These are phyloP conservation scores for Narthecium ossifragum DNA, from an alignment of 106 monocot species.

Conservation along the genomic window DNA sequence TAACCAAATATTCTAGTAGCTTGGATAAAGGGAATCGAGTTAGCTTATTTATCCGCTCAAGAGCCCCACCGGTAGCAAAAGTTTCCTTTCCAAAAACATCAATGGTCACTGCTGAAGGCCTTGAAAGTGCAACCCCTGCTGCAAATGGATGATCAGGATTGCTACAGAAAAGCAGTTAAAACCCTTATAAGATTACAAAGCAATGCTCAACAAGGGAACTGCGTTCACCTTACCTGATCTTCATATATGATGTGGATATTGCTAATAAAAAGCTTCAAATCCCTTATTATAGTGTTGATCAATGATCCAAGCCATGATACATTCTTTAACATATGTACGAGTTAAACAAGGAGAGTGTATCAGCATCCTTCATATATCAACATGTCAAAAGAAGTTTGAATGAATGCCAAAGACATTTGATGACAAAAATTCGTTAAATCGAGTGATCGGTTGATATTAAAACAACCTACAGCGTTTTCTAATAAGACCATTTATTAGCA, in stretches of 20 bases:
- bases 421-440: too few relatives aligned
- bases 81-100: constrained; percentile 92
- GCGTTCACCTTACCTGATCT: constrained; percentile 76
- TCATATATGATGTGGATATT: constrained; percentile 99
- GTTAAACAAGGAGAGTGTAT: constrained; percentile 10
- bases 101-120: constrained; percentile 87
- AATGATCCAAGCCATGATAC: constrained; percentile 95
- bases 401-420: too few relatives aligned
- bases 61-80: constrained; percentile 90
- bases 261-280: constrained; percentile 87
- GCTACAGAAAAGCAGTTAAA: constrained; percentile 40
- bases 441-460: too few relatives aligned
- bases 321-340: constrained; percentile 47
- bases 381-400: too few relatives aligned
- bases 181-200: not conserved
- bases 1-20: too few relatives aligned
- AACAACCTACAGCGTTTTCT: too few relatives aligned
- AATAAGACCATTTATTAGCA: too few relatives aligned
- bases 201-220: constrained; percentile 1
- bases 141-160: constrained; percentile 98
- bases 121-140: constrained; percentile 60
- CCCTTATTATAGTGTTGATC: constrained; percentile 90
- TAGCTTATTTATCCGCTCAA: constrained; percentile 92
- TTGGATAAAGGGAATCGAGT: too few relatives aligned
- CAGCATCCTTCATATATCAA: too few relatives aligned